Evolutionary conservation across 352 stramenopile genomes (phyloP).

Genomic region (Phytophthora parvispora): DNA sequence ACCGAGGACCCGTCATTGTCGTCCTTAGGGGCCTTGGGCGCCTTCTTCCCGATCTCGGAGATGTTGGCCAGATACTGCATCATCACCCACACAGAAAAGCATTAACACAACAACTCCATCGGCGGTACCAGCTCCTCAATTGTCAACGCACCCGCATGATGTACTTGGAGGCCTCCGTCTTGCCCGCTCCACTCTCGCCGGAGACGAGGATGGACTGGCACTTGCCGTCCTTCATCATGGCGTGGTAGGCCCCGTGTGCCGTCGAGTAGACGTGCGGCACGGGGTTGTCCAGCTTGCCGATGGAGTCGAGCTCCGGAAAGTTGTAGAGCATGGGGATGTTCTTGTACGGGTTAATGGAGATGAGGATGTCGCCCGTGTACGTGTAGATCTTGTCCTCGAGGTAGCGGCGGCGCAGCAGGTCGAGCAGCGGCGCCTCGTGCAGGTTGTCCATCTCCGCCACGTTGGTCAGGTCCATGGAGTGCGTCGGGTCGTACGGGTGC

Average conservation of each 20-base stretch:
- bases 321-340: slow-evolving; percentile 94
- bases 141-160: slow-evolving; percentile 90
- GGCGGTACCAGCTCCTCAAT: too few relatives aligned
- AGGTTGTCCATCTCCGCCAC: slow-evolving; percentile 96
- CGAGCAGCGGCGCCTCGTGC: slow-evolving; percentile 92
- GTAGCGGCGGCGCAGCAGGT: slow-evolving; percentile 90
- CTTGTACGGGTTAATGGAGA: slow-evolving; percentile 98
- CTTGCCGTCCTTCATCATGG: slow-evolving; percentile 80
- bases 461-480: slow-evolving; percentile 91
- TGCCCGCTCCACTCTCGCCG: slow-evolving; percentile 88
- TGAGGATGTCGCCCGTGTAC: slow-evolving; percentile 96
- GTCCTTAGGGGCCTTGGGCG: slow-evolving; percentile 74
- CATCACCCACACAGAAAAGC: slow-evolving; percentile 8
- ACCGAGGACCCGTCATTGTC: slow-evolving; percentile 72
- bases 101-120: too few relatives aligned
- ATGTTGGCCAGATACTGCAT: slow-evolving; percentile 90
- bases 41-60: slow-evolving; percentile 89
- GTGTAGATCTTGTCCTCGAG: slow-evolving; percentile 96
- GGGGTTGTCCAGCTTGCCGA: slow-evolving; percentile 88
- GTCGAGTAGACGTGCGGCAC: slow-evolving; percentile 90
- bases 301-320: slow-evolving; percentile 90
- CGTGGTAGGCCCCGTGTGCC: slow-evolving; percentile 85
- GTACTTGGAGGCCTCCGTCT: slow-evolving; percentile 93
- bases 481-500: slow-evolving; percentile 93
- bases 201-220: slow-evolving; percentile 92